Conservation (phyloP, 306 rosid genomes). For the Sindora glabra region DNA sequence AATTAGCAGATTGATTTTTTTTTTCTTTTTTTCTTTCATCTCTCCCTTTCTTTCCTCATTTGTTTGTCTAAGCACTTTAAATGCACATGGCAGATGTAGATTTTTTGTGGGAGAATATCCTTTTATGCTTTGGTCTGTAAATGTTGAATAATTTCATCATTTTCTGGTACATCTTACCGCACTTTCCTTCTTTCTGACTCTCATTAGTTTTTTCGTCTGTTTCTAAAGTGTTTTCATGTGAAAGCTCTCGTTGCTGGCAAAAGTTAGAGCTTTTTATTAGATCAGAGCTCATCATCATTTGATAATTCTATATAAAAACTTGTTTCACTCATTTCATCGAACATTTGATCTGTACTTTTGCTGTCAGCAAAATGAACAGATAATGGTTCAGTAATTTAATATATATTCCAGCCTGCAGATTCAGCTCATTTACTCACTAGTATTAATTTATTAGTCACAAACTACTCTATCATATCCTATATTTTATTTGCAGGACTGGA, state of each 20-base stretch:
- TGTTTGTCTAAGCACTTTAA: no score
- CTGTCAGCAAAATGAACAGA: conserved; percentile 21
- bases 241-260: conserved; percentile 31
- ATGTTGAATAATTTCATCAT: conserved; percentile 1
- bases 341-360: conserved; percentile 21
- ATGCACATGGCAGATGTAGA: no score
- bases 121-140: neutral
- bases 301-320: neutral
- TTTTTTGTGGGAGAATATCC: neutral
- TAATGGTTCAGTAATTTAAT: conserved; percentile 18
- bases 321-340: conserved; percentile 8
- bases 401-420: conserved; percentile 33
- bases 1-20: no score
- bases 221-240: conserved; percentile 19
- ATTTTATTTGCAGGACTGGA: conserved; percentile 13
- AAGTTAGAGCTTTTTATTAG: conserved; percentile 11
- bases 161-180: neutral
- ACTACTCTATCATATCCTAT: neutral
- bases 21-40: no score
- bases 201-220: neutral
- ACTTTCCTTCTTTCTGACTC: neutral
- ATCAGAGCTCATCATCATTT: conserved; percentile 19
- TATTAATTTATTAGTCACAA: conserved; percentile 11
- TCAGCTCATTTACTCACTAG: conserved; percentile 5
- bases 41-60: no score